These are phyloP conservation scores for Boletus tylopilopsis DNA, from an alignment of 768 basidiomycete species.

Conservation along the genomic window DNA sequence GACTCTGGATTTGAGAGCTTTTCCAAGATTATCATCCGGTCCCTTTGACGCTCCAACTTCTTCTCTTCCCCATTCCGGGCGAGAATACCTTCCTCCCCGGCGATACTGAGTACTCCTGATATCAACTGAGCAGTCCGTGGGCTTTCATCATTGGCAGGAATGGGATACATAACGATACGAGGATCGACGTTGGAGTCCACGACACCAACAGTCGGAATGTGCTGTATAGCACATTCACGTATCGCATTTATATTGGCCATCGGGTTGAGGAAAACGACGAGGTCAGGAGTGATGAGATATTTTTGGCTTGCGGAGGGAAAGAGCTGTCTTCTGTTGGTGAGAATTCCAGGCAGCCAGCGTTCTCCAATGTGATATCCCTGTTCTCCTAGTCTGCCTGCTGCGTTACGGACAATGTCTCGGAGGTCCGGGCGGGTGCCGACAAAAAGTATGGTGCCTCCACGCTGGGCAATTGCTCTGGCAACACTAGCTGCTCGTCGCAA, in stretches of 20 bases:
- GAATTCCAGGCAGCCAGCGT: constrained; percentile 91
- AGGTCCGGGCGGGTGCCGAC: constrained; percentile 85
- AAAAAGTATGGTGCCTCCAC: constrained; percentile 84
- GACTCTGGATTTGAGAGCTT: constrained; percentile 16
- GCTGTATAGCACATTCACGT: constrained; percentile 83
- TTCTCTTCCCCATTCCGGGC: constrained; percentile 34
- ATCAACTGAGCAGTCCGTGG: constrained; percentile 87
- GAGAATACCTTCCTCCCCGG: constrained; percentile 71
- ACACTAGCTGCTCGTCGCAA: constrained; percentile 88
- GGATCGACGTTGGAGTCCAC: constrained; percentile 96
- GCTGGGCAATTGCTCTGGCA: constrained; percentile 74
- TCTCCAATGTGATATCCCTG: constrained; percentile 86
- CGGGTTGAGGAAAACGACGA: constrained; percentile 90
- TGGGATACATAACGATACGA: constrained; percentile 94
- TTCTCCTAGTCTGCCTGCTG: constrained; percentile 71
- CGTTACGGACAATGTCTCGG: constrained; percentile 67
- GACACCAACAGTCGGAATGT: constrained; percentile 92
- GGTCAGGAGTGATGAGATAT: constrained; percentile 71
- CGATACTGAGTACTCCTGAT: constrained; percentile 85
- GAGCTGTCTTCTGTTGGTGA: constrained; percentile 81
- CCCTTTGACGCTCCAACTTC: constrained; percentile 20
- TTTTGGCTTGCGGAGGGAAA: constrained; percentile 58
- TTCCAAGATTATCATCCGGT: constrained; percentile 25
- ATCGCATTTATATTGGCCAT: constrained; percentile 80
- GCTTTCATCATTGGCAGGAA: constrained; percentile 97